Percentiles rank a stretch among this genome's conserved stretches.
phyloP scores from a whole-genome alignment of 1,284 basidiomycete genomes.

The Rhodotorula sp. region DNA sequence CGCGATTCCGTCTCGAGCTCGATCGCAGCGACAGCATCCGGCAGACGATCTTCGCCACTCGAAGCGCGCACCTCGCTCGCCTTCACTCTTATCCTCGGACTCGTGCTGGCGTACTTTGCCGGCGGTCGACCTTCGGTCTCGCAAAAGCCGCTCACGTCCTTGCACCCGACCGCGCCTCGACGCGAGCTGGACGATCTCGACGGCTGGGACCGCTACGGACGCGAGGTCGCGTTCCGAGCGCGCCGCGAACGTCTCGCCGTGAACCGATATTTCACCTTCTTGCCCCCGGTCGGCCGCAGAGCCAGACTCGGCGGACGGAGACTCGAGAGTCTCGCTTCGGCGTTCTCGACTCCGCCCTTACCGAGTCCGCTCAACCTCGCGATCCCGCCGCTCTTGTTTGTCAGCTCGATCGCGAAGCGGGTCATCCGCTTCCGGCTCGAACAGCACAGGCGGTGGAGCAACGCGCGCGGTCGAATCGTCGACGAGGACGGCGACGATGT shows the following conservation, averaged over 20 bases:
- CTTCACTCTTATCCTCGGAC: conserved; percentile 39
- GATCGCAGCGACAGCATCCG: not conserved
- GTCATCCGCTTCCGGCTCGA: conserved; percentile 1
- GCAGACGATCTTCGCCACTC: conserved; percentile 19
- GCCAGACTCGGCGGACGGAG: not conserved
- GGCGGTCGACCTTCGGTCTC: conserved; percentile 39
- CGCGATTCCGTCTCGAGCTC: not conserved
- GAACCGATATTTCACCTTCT: conserved; percentile 38
- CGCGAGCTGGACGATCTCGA: conserved; percentile 41
- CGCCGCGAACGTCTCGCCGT: conserved; percentile 38
- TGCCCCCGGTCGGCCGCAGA: conserved; percentile 20
- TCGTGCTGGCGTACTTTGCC: conserved; percentile 40
- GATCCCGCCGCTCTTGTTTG: conserved; percentile 18
- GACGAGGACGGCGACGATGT: not conserved
- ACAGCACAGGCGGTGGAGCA: not conserved
- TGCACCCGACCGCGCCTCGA: conserved; percentile 1
- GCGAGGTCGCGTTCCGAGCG: conserved; percentile 40
- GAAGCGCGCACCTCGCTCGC: conserved; percentile 41
- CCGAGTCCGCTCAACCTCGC: conserved; percentile 33
- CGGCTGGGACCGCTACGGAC: conserved; percentile 41
- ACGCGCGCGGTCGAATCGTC: not conserved
- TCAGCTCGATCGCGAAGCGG: conserved; percentile 2
- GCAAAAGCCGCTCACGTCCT: conserved; percentile 13
- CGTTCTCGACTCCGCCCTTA: conserved; percentile 36
- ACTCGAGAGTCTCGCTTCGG: conserved; percentile 26